These are phyloP conservation scores for Pseudopyrenochaeta lycopersici DNA, from an alignment of 2,329 filamentous ascomycete genomes.

Conservation along the genomic window DNA sequence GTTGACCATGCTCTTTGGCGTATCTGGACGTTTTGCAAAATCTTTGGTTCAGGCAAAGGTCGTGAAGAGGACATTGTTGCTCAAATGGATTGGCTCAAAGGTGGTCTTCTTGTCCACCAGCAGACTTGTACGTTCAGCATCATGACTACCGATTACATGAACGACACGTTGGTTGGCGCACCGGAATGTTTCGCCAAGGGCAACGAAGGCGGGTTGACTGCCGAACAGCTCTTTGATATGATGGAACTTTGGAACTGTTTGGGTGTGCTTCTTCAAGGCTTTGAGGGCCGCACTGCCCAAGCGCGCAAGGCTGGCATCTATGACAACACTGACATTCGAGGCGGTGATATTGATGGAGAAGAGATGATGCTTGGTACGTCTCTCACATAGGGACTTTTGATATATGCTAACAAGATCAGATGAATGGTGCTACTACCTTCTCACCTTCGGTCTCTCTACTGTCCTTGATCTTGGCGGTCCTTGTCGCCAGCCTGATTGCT, in stretches of 20 bases:
- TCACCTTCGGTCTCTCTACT: slow-evolving; percentile 66
- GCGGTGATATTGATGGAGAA: slow-evolving; percentile 61
- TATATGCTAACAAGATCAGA: slow-evolving; percentile 50
- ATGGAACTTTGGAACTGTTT: slow-evolving; percentile 72
- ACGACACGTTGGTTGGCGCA: slow-evolving; percentile 63
- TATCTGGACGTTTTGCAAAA: slow-evolving; percentile 71
- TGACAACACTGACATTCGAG: slow-evolving; percentile 56
- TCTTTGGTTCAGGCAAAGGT: slow-evolving; percentile 67
- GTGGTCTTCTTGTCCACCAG: slow-evolving; percentile 61
- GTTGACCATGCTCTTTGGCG: slow-evolving; percentile 71
- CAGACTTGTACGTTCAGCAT: slow-evolving; percentile 56
- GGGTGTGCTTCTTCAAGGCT: slow-evolving; percentile 63
- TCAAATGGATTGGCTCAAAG: slow-evolving; percentile 71
- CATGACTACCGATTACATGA: slow-evolving; percentile 61
- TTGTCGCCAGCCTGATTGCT: slow-evolving; percentile 46
- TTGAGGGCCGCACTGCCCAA: slow-evolving; percentile 63
- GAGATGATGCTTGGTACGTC: slow-evolving; percentile 61
- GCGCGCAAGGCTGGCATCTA: slow-evolving; percentile 66
- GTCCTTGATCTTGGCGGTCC: slow-evolving; percentile 61
- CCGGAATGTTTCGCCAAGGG: slow-evolving; percentile 67
- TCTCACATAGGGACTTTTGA: neutral
- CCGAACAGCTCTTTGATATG: slow-evolving; percentile 69
- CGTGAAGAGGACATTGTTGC: slow-evolving; percentile 67
- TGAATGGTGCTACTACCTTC: slow-evolving; percentile 68
- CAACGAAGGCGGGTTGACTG: slow-evolving; percentile 63